These are phyloP conservation scores for Akanthomyces dipterigenus DNA, from an alignment of 2,329 filamentous ascomycete genomes.

Conservation along the genomic window DNA sequence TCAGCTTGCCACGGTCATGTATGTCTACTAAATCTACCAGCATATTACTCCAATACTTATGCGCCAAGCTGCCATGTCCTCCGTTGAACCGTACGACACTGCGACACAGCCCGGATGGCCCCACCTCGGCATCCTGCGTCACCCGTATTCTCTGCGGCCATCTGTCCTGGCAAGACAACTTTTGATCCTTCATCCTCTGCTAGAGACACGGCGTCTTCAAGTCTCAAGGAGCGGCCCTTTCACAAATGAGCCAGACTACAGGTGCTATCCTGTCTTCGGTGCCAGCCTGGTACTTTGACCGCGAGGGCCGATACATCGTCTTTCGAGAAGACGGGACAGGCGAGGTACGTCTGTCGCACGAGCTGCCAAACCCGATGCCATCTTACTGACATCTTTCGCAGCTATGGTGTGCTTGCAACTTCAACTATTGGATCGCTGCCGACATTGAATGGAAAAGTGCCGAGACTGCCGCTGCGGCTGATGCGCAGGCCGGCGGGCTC, in stretches of 20 bases:
- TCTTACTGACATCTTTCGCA: background rate
- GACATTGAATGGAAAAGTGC: background rate
- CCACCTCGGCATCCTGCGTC: no score
- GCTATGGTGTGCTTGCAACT: background rate
- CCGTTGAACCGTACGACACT: no score
- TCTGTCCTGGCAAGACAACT: no score
- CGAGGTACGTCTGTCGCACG: background rate
- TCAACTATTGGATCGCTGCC: background rate
- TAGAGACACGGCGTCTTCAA: no score
- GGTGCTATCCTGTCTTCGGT: background rate
- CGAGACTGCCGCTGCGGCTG: background rate
- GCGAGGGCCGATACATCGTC: background rate
- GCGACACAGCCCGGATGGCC: no score
- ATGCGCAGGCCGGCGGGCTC: background rate
- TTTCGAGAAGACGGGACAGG: background rate
- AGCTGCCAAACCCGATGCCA: no score
- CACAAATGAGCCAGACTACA: background rate
- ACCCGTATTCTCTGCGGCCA: no score
- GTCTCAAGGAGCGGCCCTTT: no score
- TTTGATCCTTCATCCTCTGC: no score
- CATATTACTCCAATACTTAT: no score
- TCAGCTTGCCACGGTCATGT: background rate
- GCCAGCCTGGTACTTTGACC: background rate
- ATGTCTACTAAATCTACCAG: background rate
- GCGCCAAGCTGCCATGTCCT: no score